phyloP scores from a whole-genome alignment of 305 asterid species.

The Andrographis paniculata region DNA sequence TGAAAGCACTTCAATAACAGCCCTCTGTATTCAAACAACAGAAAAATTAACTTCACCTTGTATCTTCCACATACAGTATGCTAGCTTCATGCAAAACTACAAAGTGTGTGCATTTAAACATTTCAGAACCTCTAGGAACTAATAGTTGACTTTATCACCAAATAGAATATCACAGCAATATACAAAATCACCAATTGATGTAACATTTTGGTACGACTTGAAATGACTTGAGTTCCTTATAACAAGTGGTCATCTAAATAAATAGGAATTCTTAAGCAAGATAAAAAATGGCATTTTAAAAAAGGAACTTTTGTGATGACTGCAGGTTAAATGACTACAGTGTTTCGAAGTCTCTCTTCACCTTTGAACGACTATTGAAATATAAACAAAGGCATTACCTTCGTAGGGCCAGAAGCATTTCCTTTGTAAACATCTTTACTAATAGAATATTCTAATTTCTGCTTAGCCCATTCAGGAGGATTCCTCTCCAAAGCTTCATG shows the following conservation, averaged over 20 bases:
- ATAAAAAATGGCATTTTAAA: no score
- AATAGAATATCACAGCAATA: no score
- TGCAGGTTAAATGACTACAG: background rate
- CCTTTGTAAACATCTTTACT: constrained; percentile 98
- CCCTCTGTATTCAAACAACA: constrained; percentile 59
- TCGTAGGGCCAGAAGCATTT: constrained; percentile 98
- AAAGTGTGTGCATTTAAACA: no score
- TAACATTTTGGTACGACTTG: no score
- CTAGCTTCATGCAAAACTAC: background rate
- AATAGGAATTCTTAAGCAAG: no score
- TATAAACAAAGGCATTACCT: constrained; percentile 45
- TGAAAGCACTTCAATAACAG: constrained; percentile 67
- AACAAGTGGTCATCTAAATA: no score
- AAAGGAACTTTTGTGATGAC: no score
- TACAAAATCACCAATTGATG: no score
- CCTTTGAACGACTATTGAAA: constrained; percentile 4
- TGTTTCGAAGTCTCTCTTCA: background rate
- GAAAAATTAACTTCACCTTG: constrained; percentile 13
- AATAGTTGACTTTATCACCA: no score
- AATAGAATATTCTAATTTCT: constrained; percentile 69
- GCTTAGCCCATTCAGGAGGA: constrained; percentile 95
- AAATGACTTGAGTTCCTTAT: no score
- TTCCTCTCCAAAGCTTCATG: constrained; percentile 66
- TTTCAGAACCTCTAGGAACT: no score
- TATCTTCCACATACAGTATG: constrained; percentile 1